Evolutionary conservation across 2,329 filamentous ascomycete species (phyloP).

Genomic region (Lanzia echinophila): DNA sequence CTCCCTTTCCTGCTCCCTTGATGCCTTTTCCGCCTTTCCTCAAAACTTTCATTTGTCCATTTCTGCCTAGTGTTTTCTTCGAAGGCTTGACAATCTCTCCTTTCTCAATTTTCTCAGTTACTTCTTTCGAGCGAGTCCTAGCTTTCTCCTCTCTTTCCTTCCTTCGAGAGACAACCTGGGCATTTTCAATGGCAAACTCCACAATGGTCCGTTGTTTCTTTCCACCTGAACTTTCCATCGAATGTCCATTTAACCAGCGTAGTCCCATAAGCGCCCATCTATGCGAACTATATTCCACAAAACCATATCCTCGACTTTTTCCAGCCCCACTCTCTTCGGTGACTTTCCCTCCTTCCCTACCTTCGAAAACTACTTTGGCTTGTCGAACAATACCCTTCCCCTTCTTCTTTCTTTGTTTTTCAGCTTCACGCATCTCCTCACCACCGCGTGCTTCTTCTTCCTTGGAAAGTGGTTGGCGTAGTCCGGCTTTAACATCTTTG

Average conservation of each 20-base stretch:
- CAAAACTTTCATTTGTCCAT: slow-evolving; percentile 31
- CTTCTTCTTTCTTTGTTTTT: slow-evolving; percentile 70
- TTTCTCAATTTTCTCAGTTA: slow-evolving; percentile 29
- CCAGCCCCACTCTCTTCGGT: slow-evolving; percentile 70
- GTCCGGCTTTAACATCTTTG: slow-evolving; percentile 74
- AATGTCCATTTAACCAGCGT: slow-evolving; percentile 81
- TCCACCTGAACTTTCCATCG: slow-evolving; percentile 54
- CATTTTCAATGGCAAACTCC: slow-evolving; percentile 97
- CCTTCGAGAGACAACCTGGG: slow-evolving; percentile 82
- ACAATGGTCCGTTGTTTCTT: slow-evolving; percentile 87
- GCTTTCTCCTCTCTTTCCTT: slow-evolving; percentile 55
- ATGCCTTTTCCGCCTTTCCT: slow-evolving; percentile 30
- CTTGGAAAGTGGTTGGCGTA: slow-evolving; percentile 72
- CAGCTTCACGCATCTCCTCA: slow-evolving; percentile 72
- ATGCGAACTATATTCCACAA: slow-evolving; percentile 93
- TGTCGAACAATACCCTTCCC: slow-evolving; percentile 85
- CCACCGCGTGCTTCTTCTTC: slow-evolving; percentile 80
- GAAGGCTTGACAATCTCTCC: slow-evolving; percentile 27
- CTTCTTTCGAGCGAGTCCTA: slow-evolving; percentile 34
- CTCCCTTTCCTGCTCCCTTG: slow-evolving; percentile 14
- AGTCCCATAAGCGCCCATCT: slow-evolving; percentile 92
- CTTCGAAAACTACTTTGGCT: slow-evolving; percentile 92
- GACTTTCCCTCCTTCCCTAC: slow-evolving; percentile 76
- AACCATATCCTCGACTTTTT: slow-evolving; percentile 87
- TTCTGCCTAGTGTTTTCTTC: slow-evolving; percentile 29